A percentile compares a stretch with the other conserved stretches of the same genome.
These are phyloP conservation scores for Rhodamnia rubescens DNA, from an alignment of 345 rosid genomes.

Conservation along the genomic window DNA sequence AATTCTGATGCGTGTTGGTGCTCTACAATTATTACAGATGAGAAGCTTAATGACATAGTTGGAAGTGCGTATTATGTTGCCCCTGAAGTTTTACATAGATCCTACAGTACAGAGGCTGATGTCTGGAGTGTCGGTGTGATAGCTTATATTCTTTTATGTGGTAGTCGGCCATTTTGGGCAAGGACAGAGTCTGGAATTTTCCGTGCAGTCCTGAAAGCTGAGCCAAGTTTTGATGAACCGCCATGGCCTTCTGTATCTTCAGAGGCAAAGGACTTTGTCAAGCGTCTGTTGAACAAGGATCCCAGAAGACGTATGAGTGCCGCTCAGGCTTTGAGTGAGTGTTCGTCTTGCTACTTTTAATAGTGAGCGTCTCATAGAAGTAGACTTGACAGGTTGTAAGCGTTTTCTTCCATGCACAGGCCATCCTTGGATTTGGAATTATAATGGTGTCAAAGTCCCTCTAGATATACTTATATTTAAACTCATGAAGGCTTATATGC, in stretches of 20 bases:
- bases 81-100: slow-evolving; percentile 95
- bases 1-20: not conserved
- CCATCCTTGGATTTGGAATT: slow-evolving; percentile 81
- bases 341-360: slow-evolving; percentile 5
- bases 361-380: not conserved
- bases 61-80: slow-evolving; percentile 97
- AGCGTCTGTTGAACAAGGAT: slow-evolving; percentile 66
- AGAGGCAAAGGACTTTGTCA: slow-evolving; percentile 87
- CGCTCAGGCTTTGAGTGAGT: slow-evolving; percentile 87
- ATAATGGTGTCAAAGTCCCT: slow-evolving; percentile 41
- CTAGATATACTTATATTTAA: slow-evolving; percentile 65
- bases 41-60: slow-evolving; percentile 89
- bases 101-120: slow-evolving; percentile 91
- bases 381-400: not conserved
- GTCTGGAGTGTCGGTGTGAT: slow-evolving; percentile 99
- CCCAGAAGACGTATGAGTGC: slow-evolving; percentile 90
- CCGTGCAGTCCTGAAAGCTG: slow-evolving; percentile 81
- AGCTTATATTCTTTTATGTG: slow-evolving; percentile 86
- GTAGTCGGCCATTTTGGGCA: slow-evolving; percentile 99
- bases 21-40: slow-evolving; percentile 31
- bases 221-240: slow-evolving; percentile 73
- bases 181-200: slow-evolving; percentile 93
- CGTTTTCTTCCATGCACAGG: slow-evolving; percentile 29
- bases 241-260: slow-evolving; percentile 89
- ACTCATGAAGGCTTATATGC: slow-evolving; percentile 72